Evolutionary conservation across 768 basidiomycete genomes (phyloP).

Genomic region (Agrocybe pediades): DNA sequence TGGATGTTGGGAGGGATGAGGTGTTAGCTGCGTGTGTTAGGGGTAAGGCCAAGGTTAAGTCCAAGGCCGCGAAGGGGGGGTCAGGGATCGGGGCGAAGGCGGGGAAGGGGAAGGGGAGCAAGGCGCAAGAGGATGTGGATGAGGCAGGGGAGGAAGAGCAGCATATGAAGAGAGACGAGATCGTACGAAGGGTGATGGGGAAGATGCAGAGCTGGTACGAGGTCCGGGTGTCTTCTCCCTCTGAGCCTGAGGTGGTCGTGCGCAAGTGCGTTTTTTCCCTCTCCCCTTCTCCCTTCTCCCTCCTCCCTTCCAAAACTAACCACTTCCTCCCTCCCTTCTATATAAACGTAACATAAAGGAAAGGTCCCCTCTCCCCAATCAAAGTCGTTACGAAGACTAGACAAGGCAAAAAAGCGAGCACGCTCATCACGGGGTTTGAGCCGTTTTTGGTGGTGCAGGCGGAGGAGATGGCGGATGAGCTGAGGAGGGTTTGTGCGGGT

Average conservation of each 20-base stretch:
- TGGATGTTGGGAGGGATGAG: slow-evolving; percentile 73
- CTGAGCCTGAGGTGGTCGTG: slow-evolving; percentile 57
- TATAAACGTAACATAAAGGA: slow-evolving; percentile 45
- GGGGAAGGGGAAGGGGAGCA: slow-evolving; percentile 33
- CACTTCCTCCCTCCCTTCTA: neutral
- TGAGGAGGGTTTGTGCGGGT: slow-evolving; percentile 76
- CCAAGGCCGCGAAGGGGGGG: slow-evolving; percentile 37
- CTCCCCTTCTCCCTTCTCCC: neutral
- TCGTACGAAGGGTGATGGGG: slow-evolving; percentile 50
- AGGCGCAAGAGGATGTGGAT: slow-evolving; percentile 25
- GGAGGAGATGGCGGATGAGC: slow-evolving; percentile 76
- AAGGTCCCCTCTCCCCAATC: slow-evolving; percentile 75
- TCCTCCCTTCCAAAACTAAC: neutral
- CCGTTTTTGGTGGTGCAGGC: slow-evolving; percentile 66
- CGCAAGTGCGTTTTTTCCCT: slow-evolving; percentile 50
- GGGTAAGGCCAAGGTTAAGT: no score
- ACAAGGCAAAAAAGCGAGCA: slow-evolving; percentile 79
- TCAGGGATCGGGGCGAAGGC: no score
- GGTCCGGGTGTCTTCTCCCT: slow-evolving; percentile 46
- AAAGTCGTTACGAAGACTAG: slow-evolving; percentile 68
- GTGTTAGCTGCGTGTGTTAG: slow-evolving; percentile 37
- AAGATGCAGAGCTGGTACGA: slow-evolving; percentile 83
- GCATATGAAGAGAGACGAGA: slow-evolving; percentile 70
- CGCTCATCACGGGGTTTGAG: slow-evolving; percentile 80
- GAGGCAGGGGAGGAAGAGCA: slow-evolving; percentile 28